Evolutionary conservation across 208 protist species (phyloP).

Genomic region (Acanthamoeba lugdunensis): DNA sequence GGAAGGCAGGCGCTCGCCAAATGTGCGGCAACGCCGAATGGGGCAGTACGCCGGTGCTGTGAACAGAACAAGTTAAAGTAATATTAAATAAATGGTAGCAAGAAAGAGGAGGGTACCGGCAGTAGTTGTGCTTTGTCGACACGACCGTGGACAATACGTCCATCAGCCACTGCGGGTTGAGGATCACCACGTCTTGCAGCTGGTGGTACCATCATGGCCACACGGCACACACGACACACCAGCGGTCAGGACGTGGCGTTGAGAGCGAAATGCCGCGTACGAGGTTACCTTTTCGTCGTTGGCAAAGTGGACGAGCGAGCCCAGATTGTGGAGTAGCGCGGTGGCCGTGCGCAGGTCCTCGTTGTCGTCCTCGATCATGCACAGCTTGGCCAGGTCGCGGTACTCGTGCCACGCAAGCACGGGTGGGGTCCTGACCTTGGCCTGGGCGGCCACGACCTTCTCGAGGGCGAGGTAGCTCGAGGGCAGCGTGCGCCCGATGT

Average conservation of each 20-base stretch:
- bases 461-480: constrained; percentile 34
- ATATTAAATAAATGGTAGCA: too few relatives aligned
- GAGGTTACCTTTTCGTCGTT: constrained; percentile 18
- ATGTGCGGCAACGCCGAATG: constrained; percentile 38
- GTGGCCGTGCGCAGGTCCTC: constrained; percentile 55
- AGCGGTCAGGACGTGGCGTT: too few relatives aligned
- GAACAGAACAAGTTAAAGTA: too few relatives aligned
- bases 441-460: neutral
- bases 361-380: neutral
- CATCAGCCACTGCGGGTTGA: constrained; percentile 67
- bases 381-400: constrained; percentile 12
- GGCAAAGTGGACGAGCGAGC: constrained; percentile 56
- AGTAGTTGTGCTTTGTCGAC: constrained; percentile 62
- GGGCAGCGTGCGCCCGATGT: constrained; percentile 52
- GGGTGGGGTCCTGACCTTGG: neutral
- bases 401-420: constrained; percentile 61
- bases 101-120: neutral
- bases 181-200: constrained; percentile 49
- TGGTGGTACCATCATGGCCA: neutral
- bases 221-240: too few relatives aligned
- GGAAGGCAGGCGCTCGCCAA: constrained; percentile 30
- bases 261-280: too few relatives aligned
- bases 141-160: constrained; percentile 14
- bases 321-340: constrained; percentile 45
- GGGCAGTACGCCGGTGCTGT: neutral